A percentile compares a stretch with the other conserved stretches of the same genome.
Conservation (phyloP, 306 rosid genomes). For the Purshia tridentata region DNA sequence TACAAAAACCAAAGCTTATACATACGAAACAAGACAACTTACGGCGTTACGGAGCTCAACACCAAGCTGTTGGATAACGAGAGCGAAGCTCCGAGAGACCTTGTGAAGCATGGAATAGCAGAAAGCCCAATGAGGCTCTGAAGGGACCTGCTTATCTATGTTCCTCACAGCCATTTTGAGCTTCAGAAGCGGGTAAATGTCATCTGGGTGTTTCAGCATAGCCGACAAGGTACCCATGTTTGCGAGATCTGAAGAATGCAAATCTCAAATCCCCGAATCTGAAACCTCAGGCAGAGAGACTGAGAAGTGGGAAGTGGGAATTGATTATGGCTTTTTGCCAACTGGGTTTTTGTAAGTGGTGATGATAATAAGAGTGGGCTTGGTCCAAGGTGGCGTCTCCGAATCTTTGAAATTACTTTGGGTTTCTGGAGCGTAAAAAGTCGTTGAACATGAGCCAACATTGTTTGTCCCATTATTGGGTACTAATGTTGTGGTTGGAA, state of each 20-base stretch:
- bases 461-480: background rate
- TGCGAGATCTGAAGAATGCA: background rate
- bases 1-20: background rate
- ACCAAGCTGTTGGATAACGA: conserved; percentile 89
- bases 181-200: conserved; percentile 71
- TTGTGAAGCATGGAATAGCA: conserved; percentile 84
- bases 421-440: background rate
- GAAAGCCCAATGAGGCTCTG: conserved; percentile 88
- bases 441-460: background rate
- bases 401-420: background rate
- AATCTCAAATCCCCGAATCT: background rate
- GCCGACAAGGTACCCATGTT: conserved; percentile 69
- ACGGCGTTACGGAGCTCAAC: conserved; percentile 91
- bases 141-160: conserved; percentile 93
- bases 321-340: background rate
- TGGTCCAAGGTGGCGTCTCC: conserved; percentile 27
- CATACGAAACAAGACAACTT: conserved; percentile 24
- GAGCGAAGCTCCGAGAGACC: conserved; percentile 88
- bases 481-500: background rate
- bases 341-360: background rate
- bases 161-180: conserved; percentile 72
- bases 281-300: background rate
- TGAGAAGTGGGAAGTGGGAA: background rate
- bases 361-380: background rate
- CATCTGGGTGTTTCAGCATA: conserved; percentile 81